Conservation (phyloP, 768 basidiomycete species). For the Pulveroboletus sp. region DNA sequence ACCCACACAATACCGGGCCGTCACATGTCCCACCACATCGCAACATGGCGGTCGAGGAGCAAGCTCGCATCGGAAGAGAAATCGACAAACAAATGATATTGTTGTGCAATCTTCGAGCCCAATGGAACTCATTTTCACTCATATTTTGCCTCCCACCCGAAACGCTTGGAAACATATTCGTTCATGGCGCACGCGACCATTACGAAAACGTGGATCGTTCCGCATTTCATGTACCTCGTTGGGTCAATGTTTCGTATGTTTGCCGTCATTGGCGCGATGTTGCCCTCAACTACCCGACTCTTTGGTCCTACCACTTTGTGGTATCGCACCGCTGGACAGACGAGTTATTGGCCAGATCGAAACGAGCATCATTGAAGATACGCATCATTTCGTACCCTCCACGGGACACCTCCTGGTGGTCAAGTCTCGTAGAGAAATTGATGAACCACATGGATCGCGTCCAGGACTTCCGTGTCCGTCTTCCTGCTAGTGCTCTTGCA, state of each 20-base stretch:
- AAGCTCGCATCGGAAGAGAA: background rate
- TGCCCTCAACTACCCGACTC: conserved; percentile 35
- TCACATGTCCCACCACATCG: too few species aligned
- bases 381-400: too few species aligned
- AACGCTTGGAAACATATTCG: conserved; percentile 12
- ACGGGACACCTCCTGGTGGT: background rate
- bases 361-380: conserved; percentile 29
- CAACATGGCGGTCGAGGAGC: too few species aligned
- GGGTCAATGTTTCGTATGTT: conserved; percentile 9
- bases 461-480: background rate
- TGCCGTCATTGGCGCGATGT: conserved; percentile 42
- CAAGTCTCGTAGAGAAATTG: background rate
- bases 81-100: background rate
- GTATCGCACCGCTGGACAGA: conserved; percentile 33
- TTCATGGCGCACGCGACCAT: background rate
- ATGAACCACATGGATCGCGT: background rate
- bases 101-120: background rate
- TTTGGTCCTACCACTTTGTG: conserved; percentile 38
- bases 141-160: conserved; percentile 15
- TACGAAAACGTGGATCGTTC: background rate
- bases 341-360: conserved; percentile 43
- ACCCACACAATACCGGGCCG: too few species aligned
- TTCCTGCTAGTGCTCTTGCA: background rate
- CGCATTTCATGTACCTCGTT: background rate
- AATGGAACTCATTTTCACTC: conserved; percentile 4